phyloP scores from a whole-genome alignment of 768 basidiomycete species.

The Suillus sp. region DNA sequence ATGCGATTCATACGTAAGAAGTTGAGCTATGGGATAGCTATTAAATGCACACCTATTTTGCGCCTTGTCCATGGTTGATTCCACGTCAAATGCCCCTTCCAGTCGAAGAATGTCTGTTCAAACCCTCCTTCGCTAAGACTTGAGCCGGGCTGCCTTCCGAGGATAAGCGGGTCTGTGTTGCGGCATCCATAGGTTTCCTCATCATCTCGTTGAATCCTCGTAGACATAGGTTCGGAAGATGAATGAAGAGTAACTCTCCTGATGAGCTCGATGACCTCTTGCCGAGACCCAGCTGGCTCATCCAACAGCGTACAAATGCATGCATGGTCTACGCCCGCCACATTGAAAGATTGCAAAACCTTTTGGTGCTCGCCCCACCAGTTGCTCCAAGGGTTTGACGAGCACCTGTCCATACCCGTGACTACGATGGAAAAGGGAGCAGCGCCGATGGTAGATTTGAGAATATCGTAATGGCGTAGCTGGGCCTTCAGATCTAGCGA shows the following conservation, averaged over 20 bases:
- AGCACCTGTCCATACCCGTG: slow-evolving; percentile 3
- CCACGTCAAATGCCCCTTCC: background rate
- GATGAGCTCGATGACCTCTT: background rate
- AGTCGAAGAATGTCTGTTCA: slow-evolving; percentile 1
- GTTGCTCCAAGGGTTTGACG: background rate
- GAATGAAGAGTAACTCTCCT: background rate
- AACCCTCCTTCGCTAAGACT: background rate
- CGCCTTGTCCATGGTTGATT: background rate
- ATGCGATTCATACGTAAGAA: background rate
- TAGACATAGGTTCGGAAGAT: background rate
- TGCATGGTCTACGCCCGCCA: slow-evolving; percentile 1
- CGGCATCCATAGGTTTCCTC: background rate
- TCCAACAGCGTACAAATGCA: background rate
- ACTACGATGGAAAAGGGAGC: background rate
- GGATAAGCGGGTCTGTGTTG: background rate
- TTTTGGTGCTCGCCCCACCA: background rate
- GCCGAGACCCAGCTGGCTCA: background rate
- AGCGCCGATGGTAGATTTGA: background rate
- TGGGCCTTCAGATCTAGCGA: background rate
- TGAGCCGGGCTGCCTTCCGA: background rate
- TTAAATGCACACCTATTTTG: slow-evolving; percentile 3
- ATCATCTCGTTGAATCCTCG: background rate
- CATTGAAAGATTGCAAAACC: background rate
- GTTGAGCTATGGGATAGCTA: background rate
- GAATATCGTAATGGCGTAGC: background rate